Evolutionary conservation across 129 eudicot species (phyloP).

Genomic region (Escallonia herrerae): DNA sequence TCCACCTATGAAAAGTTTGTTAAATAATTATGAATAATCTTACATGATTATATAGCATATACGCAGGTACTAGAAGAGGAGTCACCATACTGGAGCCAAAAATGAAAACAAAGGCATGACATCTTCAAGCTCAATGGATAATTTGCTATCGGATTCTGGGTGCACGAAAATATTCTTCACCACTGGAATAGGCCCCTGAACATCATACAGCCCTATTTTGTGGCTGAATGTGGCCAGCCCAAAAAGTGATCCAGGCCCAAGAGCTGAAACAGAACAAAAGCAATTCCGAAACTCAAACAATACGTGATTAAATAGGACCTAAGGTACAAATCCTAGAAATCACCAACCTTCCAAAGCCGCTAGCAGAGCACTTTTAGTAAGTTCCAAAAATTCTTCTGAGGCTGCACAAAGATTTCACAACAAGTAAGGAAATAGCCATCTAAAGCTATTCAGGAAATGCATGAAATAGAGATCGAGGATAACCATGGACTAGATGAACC

Average conservation of each 20-base stretch:
- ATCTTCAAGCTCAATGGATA: conserved; percentile 84
- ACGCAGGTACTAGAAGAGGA: neutral
- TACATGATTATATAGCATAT: neutral
- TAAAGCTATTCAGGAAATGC: no score
- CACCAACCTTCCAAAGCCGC: conserved; percentile 94
- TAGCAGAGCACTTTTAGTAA: conserved; percentile 89
- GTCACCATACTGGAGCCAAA: conserved; percentile 82
- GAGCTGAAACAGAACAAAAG: conserved; percentile 47
- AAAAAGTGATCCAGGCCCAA: conserved; percentile 90
- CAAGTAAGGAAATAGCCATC: no score
- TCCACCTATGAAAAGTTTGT: conserved; percentile 61
- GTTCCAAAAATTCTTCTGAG: conserved; percentile 96
- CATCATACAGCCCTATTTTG: conserved; percentile 88
- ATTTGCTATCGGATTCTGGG: conserved; percentile 54
- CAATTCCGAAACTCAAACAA: conserved; percentile 1
- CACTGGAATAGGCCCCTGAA: conserved; percentile 96
- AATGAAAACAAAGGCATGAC: conserved; percentile 90
- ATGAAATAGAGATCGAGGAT: no score
- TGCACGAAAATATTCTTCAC: conserved; percentile 87
- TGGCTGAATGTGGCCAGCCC: conserved; percentile 98
- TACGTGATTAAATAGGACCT: conserved; percentile 1
- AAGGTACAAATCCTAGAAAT: conserved; percentile 4
- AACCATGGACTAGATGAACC: no score
- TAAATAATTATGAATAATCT: neutral
- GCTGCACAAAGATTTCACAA: conserved; percentile 34